Conservation (phyloP, 768 basidiomycete genomes). For the Amanita polypyramis region DNA sequence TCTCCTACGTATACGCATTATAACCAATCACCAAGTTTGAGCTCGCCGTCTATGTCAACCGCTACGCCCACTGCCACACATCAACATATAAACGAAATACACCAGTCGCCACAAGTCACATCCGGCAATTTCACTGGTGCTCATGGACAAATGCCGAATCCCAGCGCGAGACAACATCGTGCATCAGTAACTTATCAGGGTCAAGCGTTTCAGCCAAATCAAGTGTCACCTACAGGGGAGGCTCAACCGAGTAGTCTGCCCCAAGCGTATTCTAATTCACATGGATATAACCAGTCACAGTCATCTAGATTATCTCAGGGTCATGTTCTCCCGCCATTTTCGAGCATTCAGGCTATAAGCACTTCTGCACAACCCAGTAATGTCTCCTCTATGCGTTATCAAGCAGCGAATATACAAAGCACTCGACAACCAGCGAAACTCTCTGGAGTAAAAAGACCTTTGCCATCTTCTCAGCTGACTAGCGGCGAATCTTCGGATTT, state of each 20-base stretch:
- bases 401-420: conserved; percentile 30
- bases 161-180: conserved; percentile 13
- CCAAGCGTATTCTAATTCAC: conserved; percentile 28
- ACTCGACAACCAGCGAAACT: conserved; percentile 20
- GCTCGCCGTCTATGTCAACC: conserved; percentile 45
- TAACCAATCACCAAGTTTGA: conserved; percentile 58
- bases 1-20: conserved; percentile 56
- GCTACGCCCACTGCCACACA: conserved; percentile 37
- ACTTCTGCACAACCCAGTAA: conserved; percentile 34
- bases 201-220: conserved; percentile 24
- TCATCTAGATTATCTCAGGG: conserved; percentile 23
- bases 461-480: conserved; percentile 50
- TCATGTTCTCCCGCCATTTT: conserved; percentile 61
- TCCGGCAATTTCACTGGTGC: conserved; percentile 19
- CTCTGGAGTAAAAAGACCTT: conserved; percentile 46
- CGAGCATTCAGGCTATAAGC: conserved; percentile 53
- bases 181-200: conserved; percentile 16
- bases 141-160: conserved; percentile 13
- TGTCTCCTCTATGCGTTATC: conserved; percentile 52
- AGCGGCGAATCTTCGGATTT: conserved; percentile 77
- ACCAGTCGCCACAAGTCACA: conserved; percentile 28
- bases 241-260: conserved; percentile 33
- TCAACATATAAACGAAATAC: conserved; percentile 27
- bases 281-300: conserved; percentile 21
- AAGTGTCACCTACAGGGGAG: conserved; percentile 23